phyloP scores from a whole-genome alignment of 2,329 filamentous ascomycete species.

The Aspergillus fijiensis region DNA sequence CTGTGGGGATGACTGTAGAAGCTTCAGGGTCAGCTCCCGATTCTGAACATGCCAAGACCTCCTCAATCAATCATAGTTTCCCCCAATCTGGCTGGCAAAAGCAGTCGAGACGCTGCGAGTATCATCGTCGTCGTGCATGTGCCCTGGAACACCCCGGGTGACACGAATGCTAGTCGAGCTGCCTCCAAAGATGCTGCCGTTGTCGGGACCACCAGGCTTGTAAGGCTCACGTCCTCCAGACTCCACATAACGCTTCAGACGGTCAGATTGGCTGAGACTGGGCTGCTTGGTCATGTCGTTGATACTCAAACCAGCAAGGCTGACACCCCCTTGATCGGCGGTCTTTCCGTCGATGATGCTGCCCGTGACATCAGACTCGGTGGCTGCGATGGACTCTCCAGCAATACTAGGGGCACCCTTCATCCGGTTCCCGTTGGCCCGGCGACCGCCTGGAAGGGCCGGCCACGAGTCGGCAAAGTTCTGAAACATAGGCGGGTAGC shows the following conservation, averaged over 20 bases:
- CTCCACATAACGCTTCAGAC: conserved; percentile 92
- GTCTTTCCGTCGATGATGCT: conserved; percentile 75
- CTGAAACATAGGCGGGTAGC: conserved; percentile 94
- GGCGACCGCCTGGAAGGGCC: conserved; percentile 68
- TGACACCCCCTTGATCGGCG: conserved; percentile 77
- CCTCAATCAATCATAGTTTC: conserved; percentile 58
- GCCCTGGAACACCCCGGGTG: conserved; percentile 44
- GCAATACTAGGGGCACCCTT: conserved; percentile 75
- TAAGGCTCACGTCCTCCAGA: conserved; percentile 67
- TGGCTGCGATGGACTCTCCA: conserved; percentile 88
- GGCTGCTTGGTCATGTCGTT: conserved; percentile 69
- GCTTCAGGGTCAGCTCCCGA: conserved; percentile 17
- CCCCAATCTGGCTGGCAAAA: conserved; percentile 90
- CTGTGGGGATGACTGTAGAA: conserved; percentile 13
- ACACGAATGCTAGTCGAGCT: conserved; percentile 55
- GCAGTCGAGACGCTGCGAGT: conserved; percentile 94
- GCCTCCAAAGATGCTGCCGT: conserved; percentile 65
- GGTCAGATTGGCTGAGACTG: conserved; percentile 79
- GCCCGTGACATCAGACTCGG: conserved; percentile 79
- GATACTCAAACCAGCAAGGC: conserved; percentile 78
- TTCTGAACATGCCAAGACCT: conserved; percentile 8
- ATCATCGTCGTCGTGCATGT: conserved; percentile 72
- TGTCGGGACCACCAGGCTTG: conserved; percentile 52
- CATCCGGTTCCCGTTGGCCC: conserved; percentile 63
- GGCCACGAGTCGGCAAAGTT: conserved; percentile 92